Conservation (phyloP, 495 filamentous ascomycete genomes). For the Lichina pygmaea region DNA sequence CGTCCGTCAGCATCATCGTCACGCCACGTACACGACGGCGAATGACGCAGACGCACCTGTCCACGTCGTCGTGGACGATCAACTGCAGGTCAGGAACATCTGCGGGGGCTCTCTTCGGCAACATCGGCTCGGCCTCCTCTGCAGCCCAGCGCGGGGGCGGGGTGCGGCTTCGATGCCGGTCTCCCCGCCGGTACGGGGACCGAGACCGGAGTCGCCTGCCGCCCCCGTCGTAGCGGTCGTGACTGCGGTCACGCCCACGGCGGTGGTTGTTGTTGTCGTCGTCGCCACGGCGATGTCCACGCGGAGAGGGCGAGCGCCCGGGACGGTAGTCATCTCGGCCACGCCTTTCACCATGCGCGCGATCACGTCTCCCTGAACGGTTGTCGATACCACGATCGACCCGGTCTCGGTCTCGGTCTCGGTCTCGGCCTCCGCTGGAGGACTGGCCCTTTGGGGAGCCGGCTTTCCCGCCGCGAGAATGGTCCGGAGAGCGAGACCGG, state of each 20-base stretch:
- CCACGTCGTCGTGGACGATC: constrained; percentile 53
- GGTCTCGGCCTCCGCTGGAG: constrained; percentile 6
- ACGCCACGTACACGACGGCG: neutral
- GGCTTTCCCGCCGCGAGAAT: constrained; percentile 18
- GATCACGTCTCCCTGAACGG: constrained; percentile 16
- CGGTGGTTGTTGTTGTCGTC: constrained; percentile 55
- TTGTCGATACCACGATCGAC: constrained; percentile 17
- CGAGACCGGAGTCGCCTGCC: constrained; percentile 38
- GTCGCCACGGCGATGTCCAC: constrained; percentile 31
- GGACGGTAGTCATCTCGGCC: constrained; percentile 37
- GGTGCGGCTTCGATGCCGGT: constrained; percentile 41
- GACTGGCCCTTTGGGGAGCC: constrained; percentile 1
- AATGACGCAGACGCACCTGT: constrained; percentile 21
- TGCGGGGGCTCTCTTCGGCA: constrained; percentile 43
- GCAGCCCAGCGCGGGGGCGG: constrained; percentile 26
- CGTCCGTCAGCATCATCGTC: neutral
- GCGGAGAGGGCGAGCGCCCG: constrained; percentile 33
- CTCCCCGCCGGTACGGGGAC: constrained; percentile 27
- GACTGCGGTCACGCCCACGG: constrained; percentile 18
- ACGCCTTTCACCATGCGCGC: constrained; percentile 12
- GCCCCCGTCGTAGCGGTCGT: constrained; percentile 29
- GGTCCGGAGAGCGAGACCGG: constrained; percentile 49
- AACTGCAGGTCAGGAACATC: constrained; percentile 85
- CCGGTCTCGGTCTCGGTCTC: constrained; percentile 12
- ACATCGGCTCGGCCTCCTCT: constrained; percentile 32